phyloP scores from a whole-genome alignment of 176 grass and related monocot species.

The Themeda triandra region DNA sequence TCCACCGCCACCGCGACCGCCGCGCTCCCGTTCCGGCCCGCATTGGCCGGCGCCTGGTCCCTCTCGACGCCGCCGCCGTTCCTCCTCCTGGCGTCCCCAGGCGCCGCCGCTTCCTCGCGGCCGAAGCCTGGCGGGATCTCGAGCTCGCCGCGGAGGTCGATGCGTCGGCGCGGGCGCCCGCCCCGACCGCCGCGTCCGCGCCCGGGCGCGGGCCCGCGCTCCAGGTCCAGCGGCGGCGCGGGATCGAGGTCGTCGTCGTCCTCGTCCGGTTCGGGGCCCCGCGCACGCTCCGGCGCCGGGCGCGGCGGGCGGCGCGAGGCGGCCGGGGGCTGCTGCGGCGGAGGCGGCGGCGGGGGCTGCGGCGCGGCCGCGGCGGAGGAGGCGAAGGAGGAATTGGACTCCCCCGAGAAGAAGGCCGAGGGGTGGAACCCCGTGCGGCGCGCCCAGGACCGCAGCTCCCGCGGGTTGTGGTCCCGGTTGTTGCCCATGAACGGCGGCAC shows the following conservation, averaged over 20 bases:
- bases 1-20: constrained; percentile 20
- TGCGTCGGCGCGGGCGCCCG: constrained; percentile 15
- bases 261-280: background rate
- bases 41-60: constrained; percentile 24
- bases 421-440: constrained; percentile 80
- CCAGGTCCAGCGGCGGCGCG: constrained; percentile 36
- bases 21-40: constrained; percentile 25
- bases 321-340: background rate
- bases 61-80: constrained; percentile 31
- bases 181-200: background rate
- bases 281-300: constrained; percentile 10
- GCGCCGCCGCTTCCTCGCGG: constrained; percentile 7
- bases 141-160: constrained; percentile 59
- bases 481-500: constrained; percentile 75
- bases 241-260: constrained; percentile 26
- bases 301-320: constrained; percentile 24
- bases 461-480: constrained; percentile 77
- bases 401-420: constrained; percentile 62
- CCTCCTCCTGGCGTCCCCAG: constrained; percentile 33
- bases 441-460: constrained; percentile 84
- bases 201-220: constrained; percentile 3
- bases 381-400: constrained; percentile 25
- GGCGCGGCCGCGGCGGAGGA: constrained; percentile 18
- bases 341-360: constrained; percentile 10
- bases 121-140: constrained; percentile 35